Base-by-base conservation (phyloP, 768 basidiomycete genomes). In the Trametes cingulata region DNA sequence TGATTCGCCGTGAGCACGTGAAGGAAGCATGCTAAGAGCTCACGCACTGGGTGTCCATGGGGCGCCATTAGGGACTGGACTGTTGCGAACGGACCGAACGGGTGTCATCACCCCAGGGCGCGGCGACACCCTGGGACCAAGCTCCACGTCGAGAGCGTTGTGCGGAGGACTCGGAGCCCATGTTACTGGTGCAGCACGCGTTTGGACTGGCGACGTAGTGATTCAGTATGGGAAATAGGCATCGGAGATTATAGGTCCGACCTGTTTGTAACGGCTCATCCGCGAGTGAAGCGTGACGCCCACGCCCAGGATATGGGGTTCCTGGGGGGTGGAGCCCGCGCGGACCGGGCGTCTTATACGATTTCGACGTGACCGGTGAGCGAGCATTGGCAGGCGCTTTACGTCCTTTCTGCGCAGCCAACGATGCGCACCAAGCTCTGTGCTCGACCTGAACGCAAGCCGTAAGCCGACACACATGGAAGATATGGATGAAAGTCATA, bases 111-210 rank as follows among this genome's bases (percentile, higher is more conserved):
- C 49, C 5, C 29, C 48, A 3, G 47, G 47, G 12, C 56, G 48
- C 8, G 56, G 48, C 13, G 56, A 58, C 25, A 29, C n/a, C 17
- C 56, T 17, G 8, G 39, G 29, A 9, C 56, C 56, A 4, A 58
- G 40, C 17, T 43, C 48, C 10, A 58, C 20, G 15, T 58, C 39
- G 13, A 57, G 56, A 9, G 56, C 56, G 25, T 57, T 57, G 10
- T 14, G 39, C 8, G 37, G 27, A 50, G 47, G 47, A 29, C 40
- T 41, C 2, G 56, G 47, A 8, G n/a, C 41, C 47, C 46, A 49
- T 12, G 39, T 20, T 15, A 57, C 19, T 1, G 46, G 56, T 1
- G 35, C 36, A 19, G 39, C 47, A 15, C 56, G 47, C 24, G 25
- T 50, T 22, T 57, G 56, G 12, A 57, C 56, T 57, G 19, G 15